These are phyloP conservation scores for Cryptosporidium bovis DNA, from an alignment of 169 alveolate species.

Conservation along the genomic window DNA sequence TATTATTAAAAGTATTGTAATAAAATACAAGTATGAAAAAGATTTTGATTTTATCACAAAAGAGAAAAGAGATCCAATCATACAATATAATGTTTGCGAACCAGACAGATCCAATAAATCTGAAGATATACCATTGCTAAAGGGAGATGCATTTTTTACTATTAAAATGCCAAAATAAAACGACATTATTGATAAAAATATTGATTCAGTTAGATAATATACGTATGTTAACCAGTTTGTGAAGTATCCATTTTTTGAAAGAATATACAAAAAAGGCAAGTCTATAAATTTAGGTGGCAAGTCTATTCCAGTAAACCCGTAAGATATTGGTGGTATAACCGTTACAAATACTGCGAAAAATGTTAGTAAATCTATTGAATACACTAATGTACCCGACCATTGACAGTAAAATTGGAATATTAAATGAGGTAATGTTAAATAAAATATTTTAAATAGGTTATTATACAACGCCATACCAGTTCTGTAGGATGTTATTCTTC, in stretches of 20 bases:
- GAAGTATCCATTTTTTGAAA: conserved; percentile 43
- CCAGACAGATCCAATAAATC: conserved; percentile 18
- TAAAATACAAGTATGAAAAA: background rate
- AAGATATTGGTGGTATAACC: conserved; percentile 12
- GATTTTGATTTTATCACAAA: conserved; percentile 23
- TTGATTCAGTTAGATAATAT: background rate
- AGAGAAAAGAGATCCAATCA: conserved; percentile 27
- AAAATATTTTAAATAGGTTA: conserved; percentile 13
- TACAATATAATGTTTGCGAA: conserved; percentile 34
- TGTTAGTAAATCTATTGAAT: background rate
- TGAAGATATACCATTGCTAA: conserved; percentile 8
- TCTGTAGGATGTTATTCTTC: conserved; percentile 48
- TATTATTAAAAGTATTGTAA: background rate
- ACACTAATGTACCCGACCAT: conserved; percentile 50
- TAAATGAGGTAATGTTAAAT: conserved; percentile 26
- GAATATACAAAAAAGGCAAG: conserved; percentile 35
- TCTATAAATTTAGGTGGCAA: conserved; percentile 38
- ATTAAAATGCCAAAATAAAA: conserved; percentile 33
- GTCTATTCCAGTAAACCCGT: conserved; percentile 41
- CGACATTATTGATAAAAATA: conserved; percentile 4
- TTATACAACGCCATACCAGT: conserved; percentile 2
- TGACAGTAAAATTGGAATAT: conserved; percentile 42
- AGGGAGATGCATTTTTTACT: conserved; percentile 3
- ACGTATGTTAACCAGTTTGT: conserved; percentile 25
- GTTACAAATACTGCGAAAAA: conserved; percentile 22